Conservation (phyloP, 495 filamentous ascomycete species). For the Hypoxylon perforatum region DNA sequence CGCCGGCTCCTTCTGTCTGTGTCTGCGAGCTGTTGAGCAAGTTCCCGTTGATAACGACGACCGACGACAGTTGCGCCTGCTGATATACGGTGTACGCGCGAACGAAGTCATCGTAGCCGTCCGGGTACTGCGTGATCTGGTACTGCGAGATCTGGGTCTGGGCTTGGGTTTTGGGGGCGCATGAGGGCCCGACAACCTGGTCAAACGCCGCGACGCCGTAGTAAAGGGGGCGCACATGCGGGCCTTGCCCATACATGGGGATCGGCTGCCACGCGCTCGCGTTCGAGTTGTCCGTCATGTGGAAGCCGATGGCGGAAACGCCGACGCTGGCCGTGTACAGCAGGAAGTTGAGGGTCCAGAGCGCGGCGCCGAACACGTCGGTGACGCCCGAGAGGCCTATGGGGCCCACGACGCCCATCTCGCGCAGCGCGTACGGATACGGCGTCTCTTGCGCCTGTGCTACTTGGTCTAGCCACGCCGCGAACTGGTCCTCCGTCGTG, state of each 20-base stretch:
- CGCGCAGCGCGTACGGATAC: constrained; percentile 47
- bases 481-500: constrained; percentile 49
- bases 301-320: constrained; percentile 48
- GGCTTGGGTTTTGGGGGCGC: constrained; percentile 25
- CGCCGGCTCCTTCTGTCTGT: constrained; percentile 24
- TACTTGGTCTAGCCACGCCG: constrained; percentile 46
- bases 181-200: constrained; percentile 47
- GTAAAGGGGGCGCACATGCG: constrained; percentile 50
- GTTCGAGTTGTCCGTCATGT: constrained; percentile 54
- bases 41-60: constrained; percentile 49
- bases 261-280: constrained; percentile 51
- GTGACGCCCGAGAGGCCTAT: constrained; percentile 37
- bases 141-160: constrained; percentile 27
- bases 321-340: constrained; percentile 46
- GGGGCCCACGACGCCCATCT: constrained; percentile 49
- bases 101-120: constrained; percentile 39
- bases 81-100: constrained; percentile 47
- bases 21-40: constrained; percentile 38
- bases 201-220: constrained; percentile 52
- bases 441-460: constrained; percentile 38
- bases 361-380: constrained; percentile 38
- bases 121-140: constrained; percentile 4
- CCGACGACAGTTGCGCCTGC: constrained; percentile 34
- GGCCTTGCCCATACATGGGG: constrained; percentile 33
- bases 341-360: constrained; percentile 46